Conservation (phyloP, 2,329 filamentous ascomycete species). For the Lanzia echinophila region DNA sequence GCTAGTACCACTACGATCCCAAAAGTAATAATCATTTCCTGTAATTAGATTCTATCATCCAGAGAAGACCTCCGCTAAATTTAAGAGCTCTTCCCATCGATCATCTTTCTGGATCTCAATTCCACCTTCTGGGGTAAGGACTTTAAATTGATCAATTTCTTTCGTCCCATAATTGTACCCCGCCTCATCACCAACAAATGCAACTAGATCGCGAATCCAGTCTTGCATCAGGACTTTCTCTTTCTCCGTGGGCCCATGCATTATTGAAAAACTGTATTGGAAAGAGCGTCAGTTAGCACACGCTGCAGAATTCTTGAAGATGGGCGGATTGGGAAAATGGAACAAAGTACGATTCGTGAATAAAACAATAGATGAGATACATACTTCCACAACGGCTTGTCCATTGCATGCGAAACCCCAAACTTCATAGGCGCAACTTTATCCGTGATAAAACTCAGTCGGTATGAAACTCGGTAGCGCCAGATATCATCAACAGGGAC, state of each 20-base stretch:
- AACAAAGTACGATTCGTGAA: background rate
- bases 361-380: constrained; percentile 5
- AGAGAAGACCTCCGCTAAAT: constrained; percentile 27
- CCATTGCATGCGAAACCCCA: constrained; percentile 36
- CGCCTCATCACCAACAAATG: constrained; percentile 33
- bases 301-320: no score
- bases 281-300: background rate
- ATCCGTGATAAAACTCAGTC: constrained; percentile 37
- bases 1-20: no score
- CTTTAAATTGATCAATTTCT: constrained; percentile 32
- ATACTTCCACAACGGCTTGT: constrained; percentile 39
- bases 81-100: constrained; percentile 31
- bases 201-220: constrained; percentile 34
- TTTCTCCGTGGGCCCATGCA: constrained; percentile 32
- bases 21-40: no score
- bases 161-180: constrained; percentile 32
- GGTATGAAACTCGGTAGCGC: constrained; percentile 38
- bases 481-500: constrained; percentile 33
- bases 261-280: constrained; percentile 32
- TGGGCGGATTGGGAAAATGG: no score
- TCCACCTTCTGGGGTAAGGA: constrained; percentile 28
- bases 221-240: constrained; percentile 34
- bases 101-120: constrained; percentile 33
- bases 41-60: constrained; percentile 4
- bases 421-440: constrained; percentile 32